Evolutionary conservation across 2,329 filamentous ascomycete species (phyloP).

Genomic region (Pleurostoma richardsiae): DNA sequence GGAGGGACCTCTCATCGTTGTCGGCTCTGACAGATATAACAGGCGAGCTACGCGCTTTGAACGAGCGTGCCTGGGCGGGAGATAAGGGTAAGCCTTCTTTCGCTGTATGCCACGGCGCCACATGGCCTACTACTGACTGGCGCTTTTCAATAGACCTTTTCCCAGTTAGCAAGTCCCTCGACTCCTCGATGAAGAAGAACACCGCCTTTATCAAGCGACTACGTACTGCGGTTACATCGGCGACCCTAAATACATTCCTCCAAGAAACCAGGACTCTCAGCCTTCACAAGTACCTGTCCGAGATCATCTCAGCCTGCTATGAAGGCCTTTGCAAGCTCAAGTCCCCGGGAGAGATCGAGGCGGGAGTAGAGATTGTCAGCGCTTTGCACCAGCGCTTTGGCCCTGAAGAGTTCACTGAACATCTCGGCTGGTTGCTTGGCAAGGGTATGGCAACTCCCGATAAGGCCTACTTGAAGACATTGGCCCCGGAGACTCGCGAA

Average conservation of each 20-base stretch:
- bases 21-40: slow-evolving; percentile 16
- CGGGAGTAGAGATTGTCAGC: slow-evolving; percentile 87
- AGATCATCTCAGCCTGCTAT: slow-evolving; percentile 93
- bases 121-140: not conserved
- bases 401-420: slow-evolving; percentile 81
- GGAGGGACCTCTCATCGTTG: too few relatives aligned
- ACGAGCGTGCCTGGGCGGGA: slow-evolving; percentile 82
- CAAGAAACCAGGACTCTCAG: slow-evolving; percentile 88
- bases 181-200: slow-evolving; percentile 96
- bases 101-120: slow-evolving; percentile 8
- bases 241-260: slow-evolving; percentile 77
- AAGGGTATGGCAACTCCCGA: slow-evolving; percentile 89
- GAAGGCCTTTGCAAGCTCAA: slow-evolving; percentile 92
- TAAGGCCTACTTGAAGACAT: slow-evolving; percentile 71
- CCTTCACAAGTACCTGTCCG: slow-evolving; percentile 92
- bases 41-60: slow-evolving; percentile 90
- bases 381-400: slow-evolving; percentile 96
- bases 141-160: slow-evolving; percentile 60
- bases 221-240: slow-evolving; percentile 78
- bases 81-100: slow-evolving; percentile 62
- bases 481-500: slow-evolving; percentile 78
- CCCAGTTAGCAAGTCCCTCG: slow-evolving; percentile 70
- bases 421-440: slow-evolving; percentile 87
- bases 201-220: slow-evolving; percentile 96
- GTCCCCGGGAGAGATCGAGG: slow-evolving; percentile 83